Evolutionary conservation across 2,329 filamentous ascomycete genomes (phyloP), one percentile per base, ranked within the genome.

Genomic region (Xylaria sp.): DNA sequence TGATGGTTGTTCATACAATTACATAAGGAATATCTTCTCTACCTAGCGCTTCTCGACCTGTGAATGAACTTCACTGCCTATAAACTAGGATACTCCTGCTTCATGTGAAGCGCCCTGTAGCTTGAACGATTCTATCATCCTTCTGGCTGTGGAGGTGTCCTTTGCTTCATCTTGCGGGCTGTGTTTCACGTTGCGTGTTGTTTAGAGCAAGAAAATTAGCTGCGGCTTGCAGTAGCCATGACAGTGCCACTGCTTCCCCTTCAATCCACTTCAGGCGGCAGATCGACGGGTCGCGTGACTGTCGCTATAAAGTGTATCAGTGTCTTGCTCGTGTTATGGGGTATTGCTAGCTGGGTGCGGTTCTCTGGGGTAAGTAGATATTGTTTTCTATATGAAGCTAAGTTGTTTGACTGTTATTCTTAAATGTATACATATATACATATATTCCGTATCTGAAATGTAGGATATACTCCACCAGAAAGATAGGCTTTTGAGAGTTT

Each of bases 281-380:
- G 14, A 33, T 40, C 37, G 40, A 57, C 45, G 31, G 53, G 17
- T 21, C 58, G 42, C 19, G 31, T 7, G 17, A 43, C 25, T 28
- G 19, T 38, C 28, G 28, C 28, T 40, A 9, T 60, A 15, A 63
- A 60, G 46, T 62, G 59, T 11, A 1, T 64, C 31, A 42, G 46
- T n/a, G 19, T 61, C 19, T 54, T 68, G 23, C n/a, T 68, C 12
- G 35, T 45, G 5, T 37, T 62, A 19, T 67, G 63, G 57, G 47
- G 42, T 6, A 4, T 67, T 8, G 43, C 51, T 6, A 23, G 38
- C 6, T 61, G 46, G 50, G 3, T 57, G 37, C 37, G 42, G 23
- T 59, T 64, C 33, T 58, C 55, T 12, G 42, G 46, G 19, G 60
- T 60, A 50, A 35, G 62, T 59, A 31, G 43, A 45, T 31, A 46